Evolutionary conservation across 2,329 filamentous ascomycete genomes (phyloP).

Genomic region (Penicillium sp.): DNA sequence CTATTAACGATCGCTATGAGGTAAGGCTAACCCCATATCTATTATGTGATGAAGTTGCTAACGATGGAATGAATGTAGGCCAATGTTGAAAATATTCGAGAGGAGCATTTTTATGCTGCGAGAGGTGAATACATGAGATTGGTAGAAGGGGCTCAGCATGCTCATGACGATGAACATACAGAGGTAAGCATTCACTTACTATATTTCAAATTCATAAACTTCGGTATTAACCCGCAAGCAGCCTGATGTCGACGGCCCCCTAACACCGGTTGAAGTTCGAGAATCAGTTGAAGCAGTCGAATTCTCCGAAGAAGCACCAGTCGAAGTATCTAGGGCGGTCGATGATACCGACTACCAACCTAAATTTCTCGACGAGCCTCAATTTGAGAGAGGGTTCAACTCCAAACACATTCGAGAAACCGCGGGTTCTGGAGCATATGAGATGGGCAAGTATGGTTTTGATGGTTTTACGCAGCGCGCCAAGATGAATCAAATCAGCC

Average conservation of each 20-base stretch:
- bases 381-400: conserved; percentile 32
- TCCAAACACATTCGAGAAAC: conserved; percentile 32
- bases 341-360: conserved; percentile 25
- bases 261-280: not conserved
- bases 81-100: conserved; percentile 25
- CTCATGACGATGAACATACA: conserved; percentile 41
- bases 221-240: not conserved
- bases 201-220: not conserved
- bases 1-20: conserved; percentile 30
- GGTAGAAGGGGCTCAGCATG: conserved; percentile 35
- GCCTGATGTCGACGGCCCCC: conserved; percentile 10
- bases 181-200: conserved; percentile 17
- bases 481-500: conserved; percentile 35
- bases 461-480: conserved; percentile 39
- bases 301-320: not conserved
- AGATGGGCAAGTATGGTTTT: conserved; percentile 34
- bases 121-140: conserved; percentile 38
- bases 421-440: conserved; percentile 31
- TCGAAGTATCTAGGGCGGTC: not conserved
- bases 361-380: conserved; percentile 20
- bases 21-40: conserved; percentile 21
- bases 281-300: not conserved
- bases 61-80: conserved; percentile 16
- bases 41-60: not conserved
- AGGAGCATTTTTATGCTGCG: conserved; percentile 39